phyloP scores from a whole-genome alignment of 148 eudicot species.

The Cornus kousa region DNA sequence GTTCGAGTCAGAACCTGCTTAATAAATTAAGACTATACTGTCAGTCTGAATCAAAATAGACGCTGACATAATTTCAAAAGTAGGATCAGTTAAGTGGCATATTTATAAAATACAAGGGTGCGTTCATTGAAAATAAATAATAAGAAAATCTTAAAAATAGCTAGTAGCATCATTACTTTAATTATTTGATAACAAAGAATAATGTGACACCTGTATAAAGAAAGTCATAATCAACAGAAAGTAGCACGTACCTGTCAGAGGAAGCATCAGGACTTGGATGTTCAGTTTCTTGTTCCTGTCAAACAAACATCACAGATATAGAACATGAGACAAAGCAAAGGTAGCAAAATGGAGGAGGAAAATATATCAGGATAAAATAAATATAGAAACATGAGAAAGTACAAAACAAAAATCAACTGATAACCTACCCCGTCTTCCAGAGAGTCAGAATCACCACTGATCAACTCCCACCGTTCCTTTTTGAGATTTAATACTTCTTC shows the following conservation, averaged over 20 bases:
- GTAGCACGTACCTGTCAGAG: constrained; percentile 56
- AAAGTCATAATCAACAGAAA: neutral
- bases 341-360: neutral
- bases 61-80: neutral
- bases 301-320: constrained; percentile 13
- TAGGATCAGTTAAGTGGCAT: neutral
- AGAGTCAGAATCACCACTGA: constrained; percentile 24
- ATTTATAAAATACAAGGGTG: too few species aligned
- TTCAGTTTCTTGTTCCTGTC: constrained; percentile 53
- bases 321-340: neutral
- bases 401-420: constrained; percentile 8
- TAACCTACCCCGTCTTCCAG: constrained; percentile 40
- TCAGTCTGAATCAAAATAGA: neutral
- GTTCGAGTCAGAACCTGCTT: too few species aligned
- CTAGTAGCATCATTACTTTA: neutral
- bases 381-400: neutral
- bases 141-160: neutral
- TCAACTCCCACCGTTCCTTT: constrained; percentile 50
- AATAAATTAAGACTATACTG: neutral
- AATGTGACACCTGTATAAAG: neutral
- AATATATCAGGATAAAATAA: neutral
- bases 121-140: too few species aligned
- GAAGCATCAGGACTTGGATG: constrained; percentile 46
- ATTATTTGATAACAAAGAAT: too few species aligned
- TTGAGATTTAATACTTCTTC: constrained; percentile 49